Conservation (phyloP, 2,329 filamentous ascomycete genomes). For the Hortaea werneckii region DNA sequence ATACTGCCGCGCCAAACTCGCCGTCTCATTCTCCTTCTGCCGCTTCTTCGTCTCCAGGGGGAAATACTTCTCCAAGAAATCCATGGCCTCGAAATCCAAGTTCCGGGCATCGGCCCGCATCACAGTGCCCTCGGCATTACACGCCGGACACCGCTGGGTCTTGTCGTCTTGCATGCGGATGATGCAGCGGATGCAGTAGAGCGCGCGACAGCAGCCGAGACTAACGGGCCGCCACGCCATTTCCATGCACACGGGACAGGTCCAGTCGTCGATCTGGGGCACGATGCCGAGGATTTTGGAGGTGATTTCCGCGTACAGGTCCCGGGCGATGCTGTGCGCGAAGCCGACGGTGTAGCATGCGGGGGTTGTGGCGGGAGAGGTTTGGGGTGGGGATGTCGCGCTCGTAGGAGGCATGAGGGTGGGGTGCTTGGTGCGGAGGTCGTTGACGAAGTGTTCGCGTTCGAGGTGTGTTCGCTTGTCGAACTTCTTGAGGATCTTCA, state of each 20-base stretch:
- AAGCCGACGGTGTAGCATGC: conserved; percentile 46
- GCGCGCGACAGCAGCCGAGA: conserved; percentile 57
- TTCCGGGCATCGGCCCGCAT: conserved; percentile 57
- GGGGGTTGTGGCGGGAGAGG: conserved; percentile 41
- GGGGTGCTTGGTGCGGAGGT: conserved; percentile 18
- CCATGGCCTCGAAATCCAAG: conserved; percentile 57
- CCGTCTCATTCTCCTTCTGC: conserved; percentile 59
- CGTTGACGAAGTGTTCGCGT: conserved; percentile 25
- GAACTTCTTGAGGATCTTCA: conserved; percentile 87
- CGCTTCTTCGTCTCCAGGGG: conserved; percentile 57
- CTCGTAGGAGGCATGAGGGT: conserved; percentile 8
- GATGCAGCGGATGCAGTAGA: conserved; percentile 77
- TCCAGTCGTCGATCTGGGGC: conserved; percentile 74
- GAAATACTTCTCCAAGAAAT: conserved; percentile 67
- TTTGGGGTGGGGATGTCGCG: conserved; percentile 40
- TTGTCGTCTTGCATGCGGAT: conserved; percentile 64
- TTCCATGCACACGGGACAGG: conserved; percentile 68
- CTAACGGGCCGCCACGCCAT: conserved; percentile 76
- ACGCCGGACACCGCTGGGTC: conserved; percentile 64
- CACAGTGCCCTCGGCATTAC: conserved; percentile 56
- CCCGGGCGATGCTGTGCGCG: conserved; percentile 59
- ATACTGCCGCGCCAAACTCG: conserved; percentile 47
- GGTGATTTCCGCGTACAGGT: conserved; percentile 65
- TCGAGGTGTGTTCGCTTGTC: conserved; percentile 73
- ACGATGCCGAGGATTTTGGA: conserved; percentile 62